Conservation (phyloP, 768 basidiomycete genomes). For the Dendrothele bispora region DNA sequence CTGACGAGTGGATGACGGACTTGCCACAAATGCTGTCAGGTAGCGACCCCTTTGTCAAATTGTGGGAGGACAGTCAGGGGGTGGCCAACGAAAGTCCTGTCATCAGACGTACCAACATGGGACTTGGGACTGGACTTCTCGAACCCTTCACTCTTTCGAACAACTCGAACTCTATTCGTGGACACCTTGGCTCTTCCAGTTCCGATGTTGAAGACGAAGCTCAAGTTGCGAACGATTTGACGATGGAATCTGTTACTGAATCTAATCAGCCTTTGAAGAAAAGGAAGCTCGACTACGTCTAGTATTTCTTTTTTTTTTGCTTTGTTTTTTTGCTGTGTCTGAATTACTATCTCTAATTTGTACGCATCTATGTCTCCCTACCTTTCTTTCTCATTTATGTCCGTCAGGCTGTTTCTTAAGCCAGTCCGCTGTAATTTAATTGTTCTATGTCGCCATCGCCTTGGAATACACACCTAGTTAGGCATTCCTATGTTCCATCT, state of each 20-base stretch:
- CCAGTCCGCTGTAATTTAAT: slow-evolving; percentile 6
- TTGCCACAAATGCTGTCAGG: too few species aligned
- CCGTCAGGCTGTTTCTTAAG: slow-evolving; percentile 28
- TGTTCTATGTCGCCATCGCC: neutral
- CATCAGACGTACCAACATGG: slow-evolving; percentile 40
- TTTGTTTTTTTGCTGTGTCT: slow-evolving; percentile 34
- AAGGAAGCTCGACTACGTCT: slow-evolving; percentile 10
- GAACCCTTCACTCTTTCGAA: slow-evolving; percentile 53
- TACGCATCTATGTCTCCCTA: slow-evolving; percentile 10
- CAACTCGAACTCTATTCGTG: slow-evolving; percentile 11
- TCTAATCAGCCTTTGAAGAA: slow-evolving; percentile 10
- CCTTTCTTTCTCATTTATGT: slow-evolving; percentile 4
- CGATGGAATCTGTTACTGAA: neutral
- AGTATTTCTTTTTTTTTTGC: slow-evolving; percentile 16
- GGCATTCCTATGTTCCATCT: neutral
- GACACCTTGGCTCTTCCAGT: slow-evolving; percentile 3
- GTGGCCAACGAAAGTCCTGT: slow-evolving; percentile 52
- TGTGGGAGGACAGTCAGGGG: slow-evolving; percentile 5
- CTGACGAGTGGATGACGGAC: slow-evolving; percentile 40
- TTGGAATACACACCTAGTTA: neutral
- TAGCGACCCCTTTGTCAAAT: slow-evolving; percentile 15
- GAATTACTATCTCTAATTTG: slow-evolving; percentile 21
- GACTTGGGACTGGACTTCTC: slow-evolving; percentile 53
- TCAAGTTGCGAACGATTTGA: slow-evolving; percentile 1
- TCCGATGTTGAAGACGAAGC: slow-evolving; percentile 30